Percentiles rank a stretch among this genome's conserved stretches.
phyloP scores from a whole-genome alignment of 306 rosid genomes.

The Neltuma alba region DNA sequence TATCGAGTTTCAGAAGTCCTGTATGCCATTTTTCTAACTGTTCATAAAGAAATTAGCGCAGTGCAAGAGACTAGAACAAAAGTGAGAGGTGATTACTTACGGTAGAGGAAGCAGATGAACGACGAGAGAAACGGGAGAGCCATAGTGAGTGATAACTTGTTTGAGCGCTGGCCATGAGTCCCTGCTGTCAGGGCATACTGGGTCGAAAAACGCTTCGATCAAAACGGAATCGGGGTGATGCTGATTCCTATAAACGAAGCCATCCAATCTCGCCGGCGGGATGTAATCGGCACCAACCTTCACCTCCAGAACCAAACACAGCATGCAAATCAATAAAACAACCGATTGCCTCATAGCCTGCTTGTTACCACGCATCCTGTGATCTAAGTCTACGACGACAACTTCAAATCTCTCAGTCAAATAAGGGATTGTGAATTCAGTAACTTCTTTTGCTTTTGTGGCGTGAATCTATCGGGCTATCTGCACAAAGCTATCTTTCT shows the following conservation, averaged over 20 bases:
- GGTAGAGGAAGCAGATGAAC: no score
- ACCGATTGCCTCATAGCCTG: conserved; percentile 20
- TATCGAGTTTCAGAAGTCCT: background rate
- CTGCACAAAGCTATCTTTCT: no score
- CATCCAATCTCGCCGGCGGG: conserved; percentile 75
- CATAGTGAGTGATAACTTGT: conserved; percentile 57
- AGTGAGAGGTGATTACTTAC: no score
- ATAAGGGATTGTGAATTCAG: background rate
- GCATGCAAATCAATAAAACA: conserved; percentile 21
- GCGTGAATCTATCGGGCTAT: no score
- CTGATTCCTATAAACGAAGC: conserved; percentile 56
- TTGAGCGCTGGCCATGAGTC: conserved; percentile 91
- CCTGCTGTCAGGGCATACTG: conserved; percentile 82
- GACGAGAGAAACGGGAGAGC: conserved; percentile 35
- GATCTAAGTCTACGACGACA: background rate
- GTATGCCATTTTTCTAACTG: background rate
- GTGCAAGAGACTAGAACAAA: no score
- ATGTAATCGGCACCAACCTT: conserved; percentile 56
- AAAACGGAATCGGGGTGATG: conserved; percentile 47
- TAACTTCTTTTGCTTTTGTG: background rate
- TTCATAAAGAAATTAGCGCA: background rate
- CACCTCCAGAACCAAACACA: conserved; percentile 1
- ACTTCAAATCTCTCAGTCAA: background rate
- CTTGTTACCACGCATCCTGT: background rate
- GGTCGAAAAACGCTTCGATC: conserved; percentile 85